These are phyloP conservation scores for Diplodia mutila DNA, from an alignment of 2,329 filamentous ascomycete species.

Conservation along the genomic window DNA sequence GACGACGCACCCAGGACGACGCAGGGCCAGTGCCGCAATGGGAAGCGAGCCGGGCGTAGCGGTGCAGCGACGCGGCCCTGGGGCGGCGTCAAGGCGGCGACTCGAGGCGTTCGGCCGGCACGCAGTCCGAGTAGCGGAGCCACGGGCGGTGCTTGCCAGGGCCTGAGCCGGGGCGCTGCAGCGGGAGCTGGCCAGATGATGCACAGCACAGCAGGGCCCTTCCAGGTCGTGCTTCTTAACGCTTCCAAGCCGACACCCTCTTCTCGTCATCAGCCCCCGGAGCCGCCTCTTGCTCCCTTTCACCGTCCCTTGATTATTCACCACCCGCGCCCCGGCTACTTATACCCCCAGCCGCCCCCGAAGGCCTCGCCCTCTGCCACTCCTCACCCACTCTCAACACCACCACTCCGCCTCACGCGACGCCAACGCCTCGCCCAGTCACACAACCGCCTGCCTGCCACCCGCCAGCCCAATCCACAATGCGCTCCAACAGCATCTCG, in stretches of 20 bases:
- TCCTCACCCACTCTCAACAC: not conserved
- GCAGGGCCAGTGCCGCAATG: conserved; percentile 3
- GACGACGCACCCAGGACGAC: not conserved
- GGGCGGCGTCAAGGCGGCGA: conserved; percentile 2
- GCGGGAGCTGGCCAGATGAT: conserved; percentile 17
- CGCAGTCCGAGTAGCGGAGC: conserved; percentile 12
- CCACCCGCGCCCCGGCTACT: conserved; percentile 16
- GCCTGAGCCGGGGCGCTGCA: conserved; percentile 11
- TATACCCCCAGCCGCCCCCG: conserved; percentile 19
- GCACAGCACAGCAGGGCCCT: conserved; percentile 18
- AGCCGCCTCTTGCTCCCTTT: conserved; percentile 21
- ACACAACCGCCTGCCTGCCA: not conserved
- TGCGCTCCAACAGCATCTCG: conserved; percentile 41
- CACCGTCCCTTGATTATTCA: conserved; percentile 24
- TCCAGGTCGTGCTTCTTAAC: conserved; percentile 16
- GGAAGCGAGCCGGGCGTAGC: not conserved
- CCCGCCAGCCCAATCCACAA: conserved; percentile 1
- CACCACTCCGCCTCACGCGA: not conserved
- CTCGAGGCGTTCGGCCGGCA: conserved; percentile 18
- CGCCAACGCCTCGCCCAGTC: not conserved
- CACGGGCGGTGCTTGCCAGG: conserved; percentile 15
- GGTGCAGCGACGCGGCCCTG: not conserved
- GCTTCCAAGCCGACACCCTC: conserved; percentile 17
- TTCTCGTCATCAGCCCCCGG: conserved; percentile 22
- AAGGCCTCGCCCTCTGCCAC: not conserved